phyloP scores from a whole-genome alignment of 208 protist genomes.

The Acanthamoeba divionensis region DNA sequence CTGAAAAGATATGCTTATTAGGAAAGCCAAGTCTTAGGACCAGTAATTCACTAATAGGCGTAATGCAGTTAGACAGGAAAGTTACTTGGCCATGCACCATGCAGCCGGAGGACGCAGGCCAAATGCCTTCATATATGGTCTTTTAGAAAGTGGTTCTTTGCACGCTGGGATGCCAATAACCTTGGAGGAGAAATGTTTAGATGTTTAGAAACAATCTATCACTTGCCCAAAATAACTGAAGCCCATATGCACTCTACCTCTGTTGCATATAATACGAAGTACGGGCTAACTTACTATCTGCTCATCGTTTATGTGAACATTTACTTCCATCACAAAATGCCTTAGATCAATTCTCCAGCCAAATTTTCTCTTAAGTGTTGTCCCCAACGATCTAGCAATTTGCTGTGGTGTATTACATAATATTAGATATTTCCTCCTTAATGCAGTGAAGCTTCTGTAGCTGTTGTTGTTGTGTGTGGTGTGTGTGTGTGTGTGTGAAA shows the following conservation, averaged over 20 bases:
- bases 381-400: not conserved
- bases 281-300: not conserved
- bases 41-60: not conserved
- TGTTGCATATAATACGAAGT: too few species aligned
- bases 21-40: not conserved
- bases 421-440: too few species aligned
- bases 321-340: slow-evolving; percentile 35
- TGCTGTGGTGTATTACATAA: not conserved
- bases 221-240: too few species aligned
- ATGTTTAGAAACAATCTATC: too few species aligned
- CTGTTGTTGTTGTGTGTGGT: too few species aligned
- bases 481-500: too few species aligned
- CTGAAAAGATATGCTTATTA: not conserved
- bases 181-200: too few species aligned
- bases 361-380: not conserved
- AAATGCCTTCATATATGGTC: slow-evolving; percentile 20
- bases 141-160: slow-evolving; percentile 21
- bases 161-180: not conserved
- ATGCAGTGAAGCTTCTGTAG: too few species aligned
- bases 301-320: slow-evolving; percentile 21
- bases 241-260: too few species aligned
- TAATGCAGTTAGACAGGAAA: not conserved
- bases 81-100: slow-evolving; percentile 3
- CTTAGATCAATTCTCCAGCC: slow-evolving; percentile 24
- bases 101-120: not conserved